These are phyloP conservation scores for Populus hybrid DNA, from an alignment of 441 rosid genomes.

Conservation along the genomic window DNA sequence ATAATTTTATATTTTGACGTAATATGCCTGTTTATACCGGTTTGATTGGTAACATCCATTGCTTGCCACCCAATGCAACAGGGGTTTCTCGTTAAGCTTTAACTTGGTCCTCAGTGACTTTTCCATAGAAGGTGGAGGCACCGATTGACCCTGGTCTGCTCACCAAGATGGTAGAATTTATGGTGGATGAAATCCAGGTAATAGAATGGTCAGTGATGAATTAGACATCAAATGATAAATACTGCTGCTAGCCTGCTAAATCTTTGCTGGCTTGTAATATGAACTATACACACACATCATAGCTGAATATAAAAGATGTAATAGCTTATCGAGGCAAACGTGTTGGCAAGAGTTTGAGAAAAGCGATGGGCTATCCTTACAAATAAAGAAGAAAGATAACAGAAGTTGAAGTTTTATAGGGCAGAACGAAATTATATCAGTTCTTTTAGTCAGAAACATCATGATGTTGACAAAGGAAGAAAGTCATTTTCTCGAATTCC, in stretches of 20 bases:
- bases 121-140: neutral
- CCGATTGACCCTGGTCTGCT: neutral
- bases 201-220: neutral
- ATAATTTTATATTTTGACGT: neutral
- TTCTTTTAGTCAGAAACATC: neutral
- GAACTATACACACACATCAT: neutral
- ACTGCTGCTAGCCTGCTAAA: neutral
- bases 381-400: neutral
- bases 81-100: neutral
- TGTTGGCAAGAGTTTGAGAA: neutral
- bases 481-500: neutral
- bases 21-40: neutral
- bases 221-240: neutral
- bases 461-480: neutral
- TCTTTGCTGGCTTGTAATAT: neutral
- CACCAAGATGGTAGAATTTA: neutral
- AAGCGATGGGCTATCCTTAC: neutral
- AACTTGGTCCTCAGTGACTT: neutral
- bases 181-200: neutral
- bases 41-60: neutral
- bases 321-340: neutral
- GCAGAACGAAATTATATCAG: neutral
- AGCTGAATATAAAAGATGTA: neutral
- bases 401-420: neutral
- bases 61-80: neutral